Evolutionary conservation across 805 yeast genomes (phyloP).

Genomic region (Torulaspora indica): DNA sequence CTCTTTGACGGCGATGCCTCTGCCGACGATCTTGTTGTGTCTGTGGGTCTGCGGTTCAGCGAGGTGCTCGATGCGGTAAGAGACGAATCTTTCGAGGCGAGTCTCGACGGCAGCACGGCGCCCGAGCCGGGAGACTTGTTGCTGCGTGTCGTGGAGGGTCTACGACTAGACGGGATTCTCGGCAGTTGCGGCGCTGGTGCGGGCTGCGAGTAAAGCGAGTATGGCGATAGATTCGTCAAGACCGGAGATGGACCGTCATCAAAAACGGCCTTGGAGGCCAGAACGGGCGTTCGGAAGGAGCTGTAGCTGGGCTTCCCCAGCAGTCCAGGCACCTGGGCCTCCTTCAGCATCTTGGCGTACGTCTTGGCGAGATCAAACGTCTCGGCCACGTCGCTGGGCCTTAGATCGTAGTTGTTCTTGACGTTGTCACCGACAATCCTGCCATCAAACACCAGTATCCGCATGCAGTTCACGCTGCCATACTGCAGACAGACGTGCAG

Average conservation of each 20-base stretch:
- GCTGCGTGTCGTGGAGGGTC: conserved; percentile 17
- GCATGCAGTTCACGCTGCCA: conserved; percentile 56
- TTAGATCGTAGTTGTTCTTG: conserved; percentile 58
- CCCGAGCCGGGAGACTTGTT: conserved; percentile 18
- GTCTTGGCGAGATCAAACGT: conserved; percentile 47
- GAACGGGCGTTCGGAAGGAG: conserved; percentile 27
- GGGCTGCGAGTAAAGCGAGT: conserved; percentile 16
- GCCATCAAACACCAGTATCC: conserved; percentile 43
- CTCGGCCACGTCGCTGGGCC: conserved; percentile 55
- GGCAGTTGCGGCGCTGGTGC: conserved; percentile 22
- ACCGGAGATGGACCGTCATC: conserved; percentile 33
- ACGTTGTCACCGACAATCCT: conserved; percentile 46
- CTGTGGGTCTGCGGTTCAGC: conserved; percentile 6
- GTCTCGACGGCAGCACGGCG: conserved; percentile 18
- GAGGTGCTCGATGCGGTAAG: conserved; percentile 9
- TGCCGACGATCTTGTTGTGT: conserved; percentile 8
- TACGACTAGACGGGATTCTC: conserved; percentile 24
- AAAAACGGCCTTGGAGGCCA: conserved; percentile 24
- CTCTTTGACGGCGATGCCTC: conserved; percentile 13
- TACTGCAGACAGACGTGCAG: conserved; percentile 75
- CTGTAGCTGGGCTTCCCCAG: conserved; percentile 21
- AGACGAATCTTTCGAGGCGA: conserved; percentile 15
- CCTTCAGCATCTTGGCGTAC: conserved; percentile 35
- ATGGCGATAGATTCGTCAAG: conserved; percentile 24
- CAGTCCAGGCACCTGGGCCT: conserved; percentile 16